phyloP scores from a whole-genome alignment of 257 asterid species.

The Knoxia roxburghii region DNA sequence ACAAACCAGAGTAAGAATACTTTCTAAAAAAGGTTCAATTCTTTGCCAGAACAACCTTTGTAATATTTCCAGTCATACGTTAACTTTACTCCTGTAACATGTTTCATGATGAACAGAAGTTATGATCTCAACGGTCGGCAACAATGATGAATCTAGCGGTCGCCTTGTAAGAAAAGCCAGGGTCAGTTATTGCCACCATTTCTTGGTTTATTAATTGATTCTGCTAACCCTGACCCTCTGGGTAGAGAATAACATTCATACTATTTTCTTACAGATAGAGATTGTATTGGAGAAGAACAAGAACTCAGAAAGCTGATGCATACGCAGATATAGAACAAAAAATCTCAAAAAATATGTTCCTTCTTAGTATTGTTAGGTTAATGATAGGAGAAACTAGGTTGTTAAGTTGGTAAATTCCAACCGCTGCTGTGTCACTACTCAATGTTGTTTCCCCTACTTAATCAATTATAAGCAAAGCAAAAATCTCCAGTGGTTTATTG shows the following conservation, averaged over 20 bases:
- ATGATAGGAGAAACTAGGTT: not conserved
- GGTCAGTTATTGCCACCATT: not conserved
- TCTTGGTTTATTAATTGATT: not conserved
- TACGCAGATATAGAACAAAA: not conserved
- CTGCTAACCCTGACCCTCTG: not conserved
- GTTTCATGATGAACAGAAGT: conserved; percentile 7
- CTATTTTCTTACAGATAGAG: conserved; percentile 15
- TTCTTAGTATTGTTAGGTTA: not conserved
- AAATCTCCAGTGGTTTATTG: not conserved
- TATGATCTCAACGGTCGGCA: conserved; percentile 16
- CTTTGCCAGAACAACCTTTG: too few relatives aligned
- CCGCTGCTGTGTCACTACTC: conserved; percentile 1
- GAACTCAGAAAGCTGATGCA: not conserved
- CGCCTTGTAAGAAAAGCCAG: conserved; percentile 15
- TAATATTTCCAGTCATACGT: not conserved
- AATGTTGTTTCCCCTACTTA: not conserved
- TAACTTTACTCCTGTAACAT: not conserved
- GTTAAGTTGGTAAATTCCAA: not conserved
- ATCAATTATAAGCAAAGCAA: not conserved
- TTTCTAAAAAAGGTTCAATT: not conserved
- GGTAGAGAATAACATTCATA: not conserved
- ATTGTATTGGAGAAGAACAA: conserved; percentile 4
- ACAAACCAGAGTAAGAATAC: conserved; percentile 17
- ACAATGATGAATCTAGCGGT: conserved; percentile 6
- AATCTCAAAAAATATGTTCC: too few relatives aligned